Base-by-base conservation (phyloP, 75 land plant species). In the Cunninghamia lanceolata region DNA sequence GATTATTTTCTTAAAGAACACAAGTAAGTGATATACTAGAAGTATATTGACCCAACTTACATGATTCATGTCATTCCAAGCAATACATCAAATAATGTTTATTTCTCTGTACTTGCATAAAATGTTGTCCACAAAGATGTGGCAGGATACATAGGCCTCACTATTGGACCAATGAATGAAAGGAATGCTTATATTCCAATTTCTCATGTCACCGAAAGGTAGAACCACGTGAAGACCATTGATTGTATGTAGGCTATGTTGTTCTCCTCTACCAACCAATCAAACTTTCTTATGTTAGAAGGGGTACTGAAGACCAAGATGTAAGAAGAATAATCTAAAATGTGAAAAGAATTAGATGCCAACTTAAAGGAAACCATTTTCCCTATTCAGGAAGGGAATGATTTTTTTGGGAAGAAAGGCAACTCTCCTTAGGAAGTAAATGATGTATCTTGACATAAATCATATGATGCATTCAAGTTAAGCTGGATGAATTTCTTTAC, bases 181-280 rank as follows among this genome's bases (percentile, higher is more conserved):
- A 89, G 95, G 34, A 97, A 96, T 85, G 88, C 93, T 53, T 96
- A 95, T 86, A 95, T 96, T 40, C 99, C 99, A 34, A 95, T 94
- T 82, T 40, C 91, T 68, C 90, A 95, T 82, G 92, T 95, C 40
- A 94, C 86, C 32, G 97, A 94, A 82, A 91, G 77, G 42, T 91
- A 88, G 59, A 90, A 94, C 78, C 88, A 89, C 63, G 99, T 97
- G 21, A 94, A 92, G 70, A 88, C 90, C 30, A 91, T 93, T 10
- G 99, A 95, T 66, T 90, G 99, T 43, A 95, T 97, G 99, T 95
- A 97, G 99, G 99, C 99, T 25, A 88, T 96, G 90, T 92, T 97
- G 35, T 92, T 97, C 43, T 95, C 98, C 35, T 95, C 99, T 43
- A 97, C 99, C 46, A 92, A 93, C 82, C 99, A 97, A 84, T 97